These are phyloP conservation scores for Penicillium macrosclerotiorum DNA, from an alignment of 495 filamentous ascomycete species.

Conservation along the genomic window DNA sequence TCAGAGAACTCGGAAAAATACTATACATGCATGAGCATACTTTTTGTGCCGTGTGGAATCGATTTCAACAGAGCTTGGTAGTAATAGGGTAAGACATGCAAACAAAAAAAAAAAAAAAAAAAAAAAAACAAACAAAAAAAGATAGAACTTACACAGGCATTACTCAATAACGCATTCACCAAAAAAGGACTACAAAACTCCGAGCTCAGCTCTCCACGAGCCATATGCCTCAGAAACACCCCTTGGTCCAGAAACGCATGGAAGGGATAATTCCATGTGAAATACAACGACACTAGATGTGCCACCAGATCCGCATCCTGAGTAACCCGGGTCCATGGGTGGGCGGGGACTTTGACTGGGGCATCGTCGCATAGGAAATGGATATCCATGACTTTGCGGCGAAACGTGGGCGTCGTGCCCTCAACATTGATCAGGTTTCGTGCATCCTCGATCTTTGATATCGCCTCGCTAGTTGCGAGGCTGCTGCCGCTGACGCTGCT, in stretches of 20 bases:
- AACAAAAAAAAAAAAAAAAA: background rate
- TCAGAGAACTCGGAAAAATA: conserved; percentile 48
- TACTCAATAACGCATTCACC: conserved; percentile 53
- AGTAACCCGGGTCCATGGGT: conserved; percentile 53
- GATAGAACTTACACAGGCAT: conserved; percentile 40
- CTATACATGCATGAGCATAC: conserved; percentile 18
- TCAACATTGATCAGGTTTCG: conserved; percentile 32
- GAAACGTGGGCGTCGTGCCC: conserved; percentile 32
- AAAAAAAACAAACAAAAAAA: background rate
- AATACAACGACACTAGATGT: conserved; percentile 52
- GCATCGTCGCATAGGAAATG: conserved; percentile 43
- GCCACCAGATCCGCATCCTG: conserved; percentile 51
- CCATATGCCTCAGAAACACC: conserved; percentile 51
- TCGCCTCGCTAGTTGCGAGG: background rate
- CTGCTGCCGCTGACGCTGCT: background rate
- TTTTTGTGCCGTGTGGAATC: too few relatives aligned
- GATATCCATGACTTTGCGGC: conserved; percentile 48
- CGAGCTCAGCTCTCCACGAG: conserved; percentile 20
- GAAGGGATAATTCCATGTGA: conserved; percentile 56
- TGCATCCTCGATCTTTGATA: conserved; percentile 30
- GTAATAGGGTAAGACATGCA: background rate
- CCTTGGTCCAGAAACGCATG: conserved; percentile 45
- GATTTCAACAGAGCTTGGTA: too few relatives aligned
- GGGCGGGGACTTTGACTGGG: conserved; percentile 41
- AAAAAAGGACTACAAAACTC: conserved; percentile 53